Conservation (phyloP, 208 protist genomes). For the Lotmaria passim region DNA sequence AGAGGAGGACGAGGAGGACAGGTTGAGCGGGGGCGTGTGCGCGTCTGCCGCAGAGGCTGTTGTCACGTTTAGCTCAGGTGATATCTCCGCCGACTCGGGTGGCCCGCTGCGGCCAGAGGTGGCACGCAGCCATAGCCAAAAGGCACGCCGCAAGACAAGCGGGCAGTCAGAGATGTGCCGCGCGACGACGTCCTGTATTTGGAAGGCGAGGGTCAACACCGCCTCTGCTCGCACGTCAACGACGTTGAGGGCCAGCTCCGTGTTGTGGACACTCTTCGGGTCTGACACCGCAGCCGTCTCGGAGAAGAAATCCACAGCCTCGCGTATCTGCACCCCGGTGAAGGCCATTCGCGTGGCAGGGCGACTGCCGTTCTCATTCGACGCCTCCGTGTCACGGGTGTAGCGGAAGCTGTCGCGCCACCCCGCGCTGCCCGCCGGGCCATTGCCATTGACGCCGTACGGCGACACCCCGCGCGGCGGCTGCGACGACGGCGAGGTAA, state of each 20-base stretch:
- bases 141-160: conserved; percentile 28
- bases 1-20: not conserved
- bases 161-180: conserved; percentile 36
- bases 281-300: conserved; percentile 7
- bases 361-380: conserved; percentile 5
- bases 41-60: not conserved
- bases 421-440: not conserved
- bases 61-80: conserved; percentile 2
- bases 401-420: conserved; percentile 24
- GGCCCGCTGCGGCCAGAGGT: conserved; percentile 27
- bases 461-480: not conserved
- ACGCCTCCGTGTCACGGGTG: conserved; percentile 11
- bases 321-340: conserved; percentile 16
- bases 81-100: conserved; percentile 23
- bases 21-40: conserved; percentile 5
- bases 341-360: conserved; percentile 19
- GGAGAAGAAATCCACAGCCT: conserved; percentile 35
- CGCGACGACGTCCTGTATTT: conserved; percentile 24
- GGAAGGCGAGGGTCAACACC: conserved; percentile 22
- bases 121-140: conserved; percentile 40
- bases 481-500: not conserved
- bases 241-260: conserved; percentile 18
- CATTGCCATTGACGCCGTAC: conserved; percentile 1
- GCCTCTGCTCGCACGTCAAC: conserved; percentile 28
- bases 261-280: conserved; percentile 5